Base-by-base conservation (phyloP, 2,329 filamentous ascomycete genomes). In the Ceratocystis papillata region DNA sequence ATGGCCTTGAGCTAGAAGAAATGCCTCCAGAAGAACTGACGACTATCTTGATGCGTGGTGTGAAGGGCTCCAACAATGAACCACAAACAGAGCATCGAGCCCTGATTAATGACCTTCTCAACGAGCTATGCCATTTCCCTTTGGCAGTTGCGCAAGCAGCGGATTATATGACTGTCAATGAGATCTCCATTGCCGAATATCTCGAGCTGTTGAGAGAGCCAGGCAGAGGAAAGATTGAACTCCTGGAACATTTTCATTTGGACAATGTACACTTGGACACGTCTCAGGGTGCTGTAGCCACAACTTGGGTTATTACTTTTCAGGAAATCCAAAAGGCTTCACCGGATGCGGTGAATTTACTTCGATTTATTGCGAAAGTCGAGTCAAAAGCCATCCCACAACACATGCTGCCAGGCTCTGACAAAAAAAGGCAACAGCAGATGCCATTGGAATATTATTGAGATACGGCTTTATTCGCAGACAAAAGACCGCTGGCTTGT, bases 91-190 rank as follows among this genome's bases (percentile, higher is more conserved):
- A 33, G 7, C 30, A 33, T 8, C 30, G 3, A 33, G 30, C 2
- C 8, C 0, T 33, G 30, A 33, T 33, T 2, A 30, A 25, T 17
- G 46, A 33, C 37, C 10, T 15, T 46, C 12, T 10, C 30, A 33
- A 17, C 1, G n/a, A 65, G 3, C 62, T 70, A 1, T 48, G 50
- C 20, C 53, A 67, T 46, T 66, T 69, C 15, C 69, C 69, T 0
- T 55, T 70, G 37, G 69, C 69, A 1, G 70, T 70, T 28, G 46
- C 28, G 2, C 69, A 70, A 45, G 69, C 69, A 5, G 64, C 67
- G 1, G 66, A 66, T 8, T 70, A 70, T 22, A 66, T 70, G 15
- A 65, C 60, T 37, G 33, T 41, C 20, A 67, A 63, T 2, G 1
- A 33, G 3, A 30, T 50, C 12, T 17, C 28, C 20, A 33, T 65